Conservation (phyloP, 1,284 basidiomycete species). For the Ganoderma lingzhi region DNA sequence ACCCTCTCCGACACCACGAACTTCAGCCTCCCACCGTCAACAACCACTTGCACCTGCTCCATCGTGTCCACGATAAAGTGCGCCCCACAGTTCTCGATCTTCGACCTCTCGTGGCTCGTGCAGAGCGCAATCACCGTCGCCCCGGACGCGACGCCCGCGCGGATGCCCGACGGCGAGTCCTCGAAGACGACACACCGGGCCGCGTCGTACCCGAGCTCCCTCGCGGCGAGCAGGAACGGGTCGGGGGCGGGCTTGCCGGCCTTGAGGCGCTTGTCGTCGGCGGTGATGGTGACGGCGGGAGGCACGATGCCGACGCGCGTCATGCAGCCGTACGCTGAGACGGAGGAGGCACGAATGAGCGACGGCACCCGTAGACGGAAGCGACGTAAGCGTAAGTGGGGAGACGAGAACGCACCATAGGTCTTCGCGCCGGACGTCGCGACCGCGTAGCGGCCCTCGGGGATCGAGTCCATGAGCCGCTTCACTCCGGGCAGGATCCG, state of each 20-base stretch:
- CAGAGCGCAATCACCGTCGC: slow-evolving; percentile 82
- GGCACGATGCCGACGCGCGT: slow-evolving; percentile 78
- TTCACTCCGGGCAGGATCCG: slow-evolving; percentile 26
- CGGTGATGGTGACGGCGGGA: slow-evolving; percentile 79
- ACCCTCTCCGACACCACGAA: slow-evolving; percentile 37
- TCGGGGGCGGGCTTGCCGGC: slow-evolving; percentile 76
- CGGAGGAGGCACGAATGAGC: background rate
- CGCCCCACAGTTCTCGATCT: slow-evolving; percentile 46
- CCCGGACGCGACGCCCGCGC: slow-evolving; percentile 75
- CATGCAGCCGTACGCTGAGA: slow-evolving; percentile 72
- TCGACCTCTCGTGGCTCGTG: slow-evolving; percentile 65
- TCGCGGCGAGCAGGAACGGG: slow-evolving; percentile 79
- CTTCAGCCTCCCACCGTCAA: slow-evolving; percentile 49
- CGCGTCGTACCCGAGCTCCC: slow-evolving; percentile 71
- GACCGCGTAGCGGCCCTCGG: slow-evolving; percentile 73
- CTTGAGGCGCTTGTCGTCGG: slow-evolving; percentile 75
- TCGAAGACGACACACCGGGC: slow-evolving; percentile 75
- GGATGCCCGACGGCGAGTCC: slow-evolving; percentile 78
- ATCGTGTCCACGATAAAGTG: slow-evolving; percentile 68
- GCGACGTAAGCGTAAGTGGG: too few species aligned
- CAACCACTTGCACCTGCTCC: slow-evolving; percentile 58
- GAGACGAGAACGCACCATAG: slow-evolving; percentile 54
- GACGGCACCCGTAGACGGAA: too few species aligned
- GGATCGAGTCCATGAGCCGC: slow-evolving; percentile 73
- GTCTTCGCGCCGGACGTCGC: slow-evolving; percentile 83